These are phyloP conservation scores for Ceriops decandra DNA, from an alignment of 345 rosid genomes.

Conservation along the genomic window DNA sequence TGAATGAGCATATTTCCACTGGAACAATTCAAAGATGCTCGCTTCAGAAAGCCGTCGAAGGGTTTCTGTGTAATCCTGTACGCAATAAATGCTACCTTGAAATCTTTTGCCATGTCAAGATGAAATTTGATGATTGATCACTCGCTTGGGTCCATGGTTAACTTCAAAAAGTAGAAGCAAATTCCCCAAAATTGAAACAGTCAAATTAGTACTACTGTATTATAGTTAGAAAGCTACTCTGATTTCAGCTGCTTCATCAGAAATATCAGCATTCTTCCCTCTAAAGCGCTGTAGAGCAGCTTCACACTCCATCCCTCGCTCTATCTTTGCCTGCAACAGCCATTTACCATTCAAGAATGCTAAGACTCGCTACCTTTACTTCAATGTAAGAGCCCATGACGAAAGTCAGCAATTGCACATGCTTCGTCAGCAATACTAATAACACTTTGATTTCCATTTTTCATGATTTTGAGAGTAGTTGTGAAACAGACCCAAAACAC, in stretches of 20 bases:
- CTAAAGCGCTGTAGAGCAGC: constrained; percentile 44
- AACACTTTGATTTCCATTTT: background rate
- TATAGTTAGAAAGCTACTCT: constrained; percentile 32
- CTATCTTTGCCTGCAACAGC: constrained; percentile 44
- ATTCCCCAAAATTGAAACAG: background rate
- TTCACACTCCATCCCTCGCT: constrained; percentile 44
- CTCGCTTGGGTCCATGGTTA: background rate
- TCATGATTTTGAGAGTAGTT: background rate
- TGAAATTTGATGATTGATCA: no score
- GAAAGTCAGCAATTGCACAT: background rate
- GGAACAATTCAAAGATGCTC: constrained; percentile 35
- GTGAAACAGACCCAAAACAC: background rate
- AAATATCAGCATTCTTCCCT: constrained; percentile 46
- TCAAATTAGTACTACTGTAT: background rate
- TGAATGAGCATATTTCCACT: constrained; percentile 41
- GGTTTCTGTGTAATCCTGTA: constrained; percentile 37
- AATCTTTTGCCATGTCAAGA: no score
- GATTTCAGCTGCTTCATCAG: constrained; percentile 52
- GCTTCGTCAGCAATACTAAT: background rate
- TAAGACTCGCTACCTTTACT: background rate
- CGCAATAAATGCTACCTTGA: background rate
- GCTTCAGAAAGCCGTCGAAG: constrained; percentile 29
- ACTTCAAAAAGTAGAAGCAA: background rate
- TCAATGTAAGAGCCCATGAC: background rate
- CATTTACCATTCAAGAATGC: background rate